A percentile compares a stretch with the other conserved stretches of the same genome.
Evolutionary conservation across 2,329 filamentous ascomycete genomes (phyloP).

Genomic region (Proliferodiscus dingleyae): DNA sequence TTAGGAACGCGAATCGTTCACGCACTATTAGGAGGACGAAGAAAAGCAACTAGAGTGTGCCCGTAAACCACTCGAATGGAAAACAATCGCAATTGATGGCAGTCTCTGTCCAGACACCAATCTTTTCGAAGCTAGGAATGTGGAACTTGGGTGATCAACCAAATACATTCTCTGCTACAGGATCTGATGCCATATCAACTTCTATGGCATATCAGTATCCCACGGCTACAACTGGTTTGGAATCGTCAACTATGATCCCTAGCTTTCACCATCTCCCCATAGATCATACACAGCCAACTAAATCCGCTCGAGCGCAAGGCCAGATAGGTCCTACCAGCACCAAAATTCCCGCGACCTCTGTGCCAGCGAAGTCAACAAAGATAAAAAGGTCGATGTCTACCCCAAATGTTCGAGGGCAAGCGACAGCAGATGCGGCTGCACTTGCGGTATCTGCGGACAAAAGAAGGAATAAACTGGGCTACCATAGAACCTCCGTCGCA

Average conservation of each 20-base stretch:
- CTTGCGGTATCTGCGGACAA: slow-evolving; percentile 49
- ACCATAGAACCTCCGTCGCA: slow-evolving; percentile 90
- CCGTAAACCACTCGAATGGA: slow-evolving; percentile 14
- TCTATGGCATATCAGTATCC: slow-evolving; percentile 30
- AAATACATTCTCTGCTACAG: slow-evolving; percentile 21
- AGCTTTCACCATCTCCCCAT: slow-evolving; percentile 24
- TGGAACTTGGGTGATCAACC: slow-evolving; percentile 28
- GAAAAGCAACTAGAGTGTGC: too few relatives aligned
- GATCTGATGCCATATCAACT: slow-evolving; percentile 18
- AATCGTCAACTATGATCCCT: slow-evolving; percentile 26
- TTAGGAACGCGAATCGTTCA: background rate
- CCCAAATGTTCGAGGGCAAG: slow-evolving; percentile 42
- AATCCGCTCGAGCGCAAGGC: slow-evolving; percentile 12
- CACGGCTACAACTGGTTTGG: slow-evolving; percentile 21
- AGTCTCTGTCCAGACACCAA: slow-evolving; percentile 29
- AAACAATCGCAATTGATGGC: slow-evolving; percentile 29
- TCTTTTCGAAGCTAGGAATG: slow-evolving; percentile 27
- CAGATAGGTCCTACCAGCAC: slow-evolving; percentile 19
- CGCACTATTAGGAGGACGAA: too few relatives aligned
- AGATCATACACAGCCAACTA: slow-evolving; percentile 19
- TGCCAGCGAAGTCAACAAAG: slow-evolving; percentile 23
- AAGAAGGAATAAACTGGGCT: slow-evolving; percentile 86
- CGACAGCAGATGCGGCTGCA: slow-evolving; percentile 31
- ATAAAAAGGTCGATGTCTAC: slow-evolving; percentile 47
- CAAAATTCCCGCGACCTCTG: slow-evolving; percentile 15